Base-by-base conservation (phyloP, 169 alveolate genomes). In the Babesia bovis region DNA sequence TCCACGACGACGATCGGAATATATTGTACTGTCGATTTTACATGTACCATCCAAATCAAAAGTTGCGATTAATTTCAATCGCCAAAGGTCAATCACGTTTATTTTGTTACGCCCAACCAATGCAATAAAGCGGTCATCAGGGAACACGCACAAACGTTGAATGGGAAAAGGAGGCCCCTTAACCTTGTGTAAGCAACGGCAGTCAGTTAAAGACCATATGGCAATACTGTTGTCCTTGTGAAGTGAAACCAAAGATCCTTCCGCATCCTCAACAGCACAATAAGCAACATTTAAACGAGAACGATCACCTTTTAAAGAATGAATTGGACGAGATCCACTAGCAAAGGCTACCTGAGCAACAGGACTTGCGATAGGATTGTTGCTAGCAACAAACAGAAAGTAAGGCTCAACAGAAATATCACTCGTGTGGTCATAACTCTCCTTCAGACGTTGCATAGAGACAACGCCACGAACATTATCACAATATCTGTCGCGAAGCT, bases 91-190 rank as follows among this genome's bases (percentile, higher is more conserved):
- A n/a, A 81, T 69, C 44, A 81, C 57, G 49, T 81, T 69, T 12
- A 81, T 60, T 72, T 66, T 65, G 13, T 32, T 25, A 40, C 61
- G 78, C 26, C 88, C 88, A 3, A 81, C 83, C 17, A 66, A 42
- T 12, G 88, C 88, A 23, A 81, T 33, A 47, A 81, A 81, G 26
- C 88, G 69, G 50, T 73, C 63, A 42, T 81, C 88, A 12, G 88
- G 84, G 21, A 81, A 65, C 42, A 81, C 84, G 47, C 66, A 36
- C 44, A 81, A 36, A 23, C 79, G 69, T 44, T 72, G 25, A 0
- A 81, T 57, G 25, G 78, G 65, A 38, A 81, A 81, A 21, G 88
- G 83, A 2, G 87, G 87, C 1, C 84, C 83, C 50, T 73, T 70
- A 26, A 81, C 82, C 60, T 60, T 61, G 60, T 69, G 81, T 35